phyloP scores from a whole-genome alignment of 192 early-diverging fungal species.

The Kickxella alabastrina region DNA sequence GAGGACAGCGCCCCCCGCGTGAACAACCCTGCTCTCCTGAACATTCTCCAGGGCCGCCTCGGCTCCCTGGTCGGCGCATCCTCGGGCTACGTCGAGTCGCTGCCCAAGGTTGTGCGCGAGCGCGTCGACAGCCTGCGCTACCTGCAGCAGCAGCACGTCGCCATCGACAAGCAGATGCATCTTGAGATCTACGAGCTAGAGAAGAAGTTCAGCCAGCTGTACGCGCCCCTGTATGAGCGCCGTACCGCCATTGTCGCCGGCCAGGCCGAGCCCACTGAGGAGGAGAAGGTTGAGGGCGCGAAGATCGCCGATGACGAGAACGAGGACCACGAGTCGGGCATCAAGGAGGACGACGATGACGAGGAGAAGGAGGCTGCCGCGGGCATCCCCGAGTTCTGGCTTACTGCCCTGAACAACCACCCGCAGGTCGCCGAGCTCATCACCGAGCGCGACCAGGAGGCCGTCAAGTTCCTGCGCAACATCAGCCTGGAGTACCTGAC shows the following conservation, averaged over 20 bases:
- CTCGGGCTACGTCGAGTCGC: slow-evolving; percentile 67
- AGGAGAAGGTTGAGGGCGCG: slow-evolving; percentile 64
- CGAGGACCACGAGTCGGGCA: slow-evolving; percentile 42
- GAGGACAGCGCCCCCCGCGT: slow-evolving; percentile 26
- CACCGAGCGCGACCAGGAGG: slow-evolving; percentile 87
- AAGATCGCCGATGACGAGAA: slow-evolving; percentile 61
- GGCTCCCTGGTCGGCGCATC: slow-evolving; percentile 73
- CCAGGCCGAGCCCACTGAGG: slow-evolving; percentile 83
- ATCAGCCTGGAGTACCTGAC: slow-evolving; percentile 80
- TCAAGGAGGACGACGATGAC: slow-evolving; percentile 53
- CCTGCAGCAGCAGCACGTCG: slow-evolving; percentile 82
- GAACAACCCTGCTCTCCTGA: slow-evolving; percentile 63
- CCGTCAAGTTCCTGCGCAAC: slow-evolving; percentile 84
- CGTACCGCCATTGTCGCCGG: slow-evolving; percentile 78
- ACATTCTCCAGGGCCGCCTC: slow-evolving; percentile 73
- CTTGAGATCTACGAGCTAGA: slow-evolving; percentile 92
- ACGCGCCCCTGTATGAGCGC: slow-evolving; percentile 88
- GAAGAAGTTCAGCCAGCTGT: slow-evolving; percentile 88
- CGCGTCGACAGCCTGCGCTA: slow-evolving; percentile 84
- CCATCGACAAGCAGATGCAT: slow-evolving; percentile 84
- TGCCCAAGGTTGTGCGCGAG: slow-evolving; percentile 75
- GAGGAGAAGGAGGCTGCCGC: slow-evolving; percentile 38
- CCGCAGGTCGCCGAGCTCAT: slow-evolving; percentile 76
- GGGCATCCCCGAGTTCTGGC: slow-evolving; percentile 97
- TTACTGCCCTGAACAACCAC: slow-evolving; percentile 87